Evolutionary conservation across 129 eudicot genomes (phyloP), one percentile per base, ranked within the genome.

Genomic region (sunflower (Helianthus annuus)): DNA sequence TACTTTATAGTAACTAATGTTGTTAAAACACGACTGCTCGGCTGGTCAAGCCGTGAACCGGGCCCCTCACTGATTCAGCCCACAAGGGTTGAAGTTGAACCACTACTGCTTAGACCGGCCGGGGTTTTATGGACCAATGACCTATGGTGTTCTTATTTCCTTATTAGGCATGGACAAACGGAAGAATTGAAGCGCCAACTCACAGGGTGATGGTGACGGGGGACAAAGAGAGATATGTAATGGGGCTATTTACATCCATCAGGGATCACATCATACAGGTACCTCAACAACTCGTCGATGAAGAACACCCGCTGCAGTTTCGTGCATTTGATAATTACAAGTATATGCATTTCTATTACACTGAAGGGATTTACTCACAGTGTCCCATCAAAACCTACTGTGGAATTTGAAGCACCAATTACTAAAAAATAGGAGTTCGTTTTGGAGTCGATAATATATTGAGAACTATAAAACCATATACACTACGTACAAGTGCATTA

Each of bases 141-240:
- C 40, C 15, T 53, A 70, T 53, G 49, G 52, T 39, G 22, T 39
- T 54, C 38, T 36, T 16, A 53, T 34, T 45, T 2, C 4, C 1
- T 32, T 5, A 2, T 45, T 71, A 85, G 90, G 90, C 86, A 27
- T 85, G 86, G 86, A 85, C 86, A 52, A 82, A 85, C 67, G 90
- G 90, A n/a, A 79, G 83, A 74, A 73, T 85, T 22, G 79, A 80
- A 48, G 22, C 90, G 48, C 66, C 85, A 5, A 15, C 24, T 9
- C 90, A 85, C 14, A 27, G 83, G 67, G 87, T 85, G 68, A 80
- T 79, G 32, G 73, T 85, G 81, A 34, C 40, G 14, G 85, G 81
- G 51, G 57, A 61, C n/a, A 78, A 85, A 66, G 85, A 80, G 38
- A 76, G 90, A 66, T 79, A 68, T 38, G 80, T 86, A 9, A 29